Evolutionary conservation across 2,329 filamentous ascomycete genomes (phyloP).

Genomic region (Coniochaeta sp.): DNA sequence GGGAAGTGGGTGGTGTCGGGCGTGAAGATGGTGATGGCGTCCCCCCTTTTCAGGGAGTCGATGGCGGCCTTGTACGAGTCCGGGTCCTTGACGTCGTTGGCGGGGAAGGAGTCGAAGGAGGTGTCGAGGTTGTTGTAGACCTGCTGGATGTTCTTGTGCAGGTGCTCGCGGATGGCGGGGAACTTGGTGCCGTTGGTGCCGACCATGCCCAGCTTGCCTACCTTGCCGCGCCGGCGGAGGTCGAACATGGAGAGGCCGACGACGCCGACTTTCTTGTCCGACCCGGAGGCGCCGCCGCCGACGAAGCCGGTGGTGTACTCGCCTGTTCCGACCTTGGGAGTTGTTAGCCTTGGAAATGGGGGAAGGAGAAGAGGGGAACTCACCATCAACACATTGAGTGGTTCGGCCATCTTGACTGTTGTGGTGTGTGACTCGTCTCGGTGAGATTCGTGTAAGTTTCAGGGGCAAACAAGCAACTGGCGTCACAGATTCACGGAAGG

Average conservation of each 20-base stretch:
- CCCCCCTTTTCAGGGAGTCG: conserved; percentile 71
- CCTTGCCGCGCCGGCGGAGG: conserved; percentile 79
- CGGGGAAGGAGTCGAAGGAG: conserved; percentile 76
- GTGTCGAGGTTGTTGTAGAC: conserved; percentile 87
- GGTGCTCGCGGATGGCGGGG: conserved; percentile 81
- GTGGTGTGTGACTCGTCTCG: background rate
- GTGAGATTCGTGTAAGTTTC: too few species aligned
- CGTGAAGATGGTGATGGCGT: conserved; percentile 93
- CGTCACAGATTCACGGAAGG: background rate
- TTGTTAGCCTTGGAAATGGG: conserved; percentile 8
- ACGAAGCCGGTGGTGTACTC: conserved; percentile 97
- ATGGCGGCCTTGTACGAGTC: conserved; percentile 86
- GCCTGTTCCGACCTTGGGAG: conserved; percentile 69
- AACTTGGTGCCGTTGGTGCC: conserved; percentile 86
- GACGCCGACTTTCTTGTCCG: conserved; percentile 94
- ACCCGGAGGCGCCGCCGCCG: conserved; percentile 71
- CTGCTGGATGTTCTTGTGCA: conserved; percentile 78
- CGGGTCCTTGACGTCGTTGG: conserved; percentile 65
- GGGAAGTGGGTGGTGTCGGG: conserved; percentile 89
- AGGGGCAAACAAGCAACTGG: background rate
- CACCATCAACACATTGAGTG: conserved; percentile 64
- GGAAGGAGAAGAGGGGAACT: conserved; percentile 13
- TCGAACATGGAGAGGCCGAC: conserved; percentile 88
- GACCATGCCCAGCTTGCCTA: conserved; percentile 79
- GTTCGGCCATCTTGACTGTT: conserved; percentile 36